These are phyloP conservation scores for Penicillium sp. DNA, from an alignment of 2,329 filamentous ascomycete species.

Conservation along the genomic window DNA sequence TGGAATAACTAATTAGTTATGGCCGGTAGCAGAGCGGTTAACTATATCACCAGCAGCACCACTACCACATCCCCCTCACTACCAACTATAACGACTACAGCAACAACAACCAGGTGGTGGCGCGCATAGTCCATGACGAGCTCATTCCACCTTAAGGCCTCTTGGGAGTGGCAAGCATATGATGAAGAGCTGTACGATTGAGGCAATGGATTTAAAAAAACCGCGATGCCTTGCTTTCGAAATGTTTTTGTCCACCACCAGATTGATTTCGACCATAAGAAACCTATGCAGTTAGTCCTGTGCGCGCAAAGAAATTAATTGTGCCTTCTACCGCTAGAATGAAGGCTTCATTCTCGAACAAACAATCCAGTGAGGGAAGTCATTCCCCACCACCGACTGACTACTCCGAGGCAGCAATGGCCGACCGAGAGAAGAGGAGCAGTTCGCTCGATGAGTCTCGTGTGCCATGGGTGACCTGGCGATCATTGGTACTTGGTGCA, in stretches of 20 bases:
- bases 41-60: too few species aligned
- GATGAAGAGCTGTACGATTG: too few species aligned
- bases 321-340: constrained; percentile 3
- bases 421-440: constrained; percentile 18
- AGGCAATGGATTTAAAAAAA: too few species aligned
- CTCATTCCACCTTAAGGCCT: constrained; percentile 1
- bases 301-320: too few species aligned
- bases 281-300: too few species aligned
- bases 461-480: constrained; percentile 37
- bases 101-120: neutral
- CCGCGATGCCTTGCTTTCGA: too few species aligned
- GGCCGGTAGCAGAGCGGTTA: too few species aligned
- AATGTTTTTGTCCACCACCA: too few species aligned
- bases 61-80: too few species aligned
- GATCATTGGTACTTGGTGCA: constrained; percentile 39
- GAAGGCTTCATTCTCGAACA: constrained; percentile 15
- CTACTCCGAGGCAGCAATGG: constrained; percentile 5
- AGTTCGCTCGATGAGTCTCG: constrained; percentile 26
- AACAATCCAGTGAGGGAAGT: neutral
- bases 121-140: constrained; percentile 10
- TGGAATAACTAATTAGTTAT: neutral
- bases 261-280: too few species aligned
- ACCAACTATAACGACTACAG: too few species aligned
- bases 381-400: constrained; percentile 16
- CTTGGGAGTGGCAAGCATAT: constrained; percentile 12